phyloP scores from a whole-genome alignment of 768 basidiomycete species.

The Xerocomus potaroensis region DNA sequence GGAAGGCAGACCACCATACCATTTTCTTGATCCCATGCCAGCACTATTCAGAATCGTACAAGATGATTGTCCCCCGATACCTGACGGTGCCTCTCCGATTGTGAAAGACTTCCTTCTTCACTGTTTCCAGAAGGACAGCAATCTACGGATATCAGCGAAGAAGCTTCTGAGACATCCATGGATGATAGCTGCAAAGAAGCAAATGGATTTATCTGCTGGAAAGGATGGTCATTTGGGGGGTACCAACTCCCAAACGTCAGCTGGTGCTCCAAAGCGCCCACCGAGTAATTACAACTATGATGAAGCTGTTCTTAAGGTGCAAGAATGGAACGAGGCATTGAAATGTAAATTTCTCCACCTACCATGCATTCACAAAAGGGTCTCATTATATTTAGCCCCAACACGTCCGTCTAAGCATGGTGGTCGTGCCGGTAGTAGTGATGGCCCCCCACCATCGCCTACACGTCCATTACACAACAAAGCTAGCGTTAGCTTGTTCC shows the following conservation, averaged over 20 bases:
- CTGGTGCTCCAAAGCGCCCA: conserved; percentile 40
- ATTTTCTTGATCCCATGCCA: conserved; percentile 96
- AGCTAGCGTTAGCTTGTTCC: conserved; percentile 23
- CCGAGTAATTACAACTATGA: conserved; percentile 85
- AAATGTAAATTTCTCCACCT: conserved; percentile 54
- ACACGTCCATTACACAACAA: conserved; percentile 32
- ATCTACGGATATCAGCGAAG: conserved; percentile 89
- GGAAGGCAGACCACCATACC: conserved; percentile 91
- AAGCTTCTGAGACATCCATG: conserved; percentile 92
- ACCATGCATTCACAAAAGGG: not conserved
- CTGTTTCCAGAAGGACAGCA: conserved; percentile 97
- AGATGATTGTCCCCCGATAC: conserved; percentile 95
- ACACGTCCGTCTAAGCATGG: conserved; percentile 70
- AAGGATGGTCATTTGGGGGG: conserved; percentile 29
- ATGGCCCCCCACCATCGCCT: conserved; percentile 44
- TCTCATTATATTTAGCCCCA: conserved; percentile 47
- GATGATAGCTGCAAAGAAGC: conserved; percentile 85
- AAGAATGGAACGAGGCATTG: conserved; percentile 98
- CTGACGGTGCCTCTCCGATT: conserved; percentile 90
- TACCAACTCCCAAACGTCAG: conserved; percentile 36
- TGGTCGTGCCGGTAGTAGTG: conserved; percentile 31
- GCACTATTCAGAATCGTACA: conserved; percentile 98
- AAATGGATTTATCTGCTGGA: conserved; percentile 43
- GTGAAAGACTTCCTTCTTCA: conserved; percentile 96
- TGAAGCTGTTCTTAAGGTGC: conserved; percentile 90